Conservation (phyloP, 2,329 filamentous ascomycete species). For the Penicillium sp. region DNA sequence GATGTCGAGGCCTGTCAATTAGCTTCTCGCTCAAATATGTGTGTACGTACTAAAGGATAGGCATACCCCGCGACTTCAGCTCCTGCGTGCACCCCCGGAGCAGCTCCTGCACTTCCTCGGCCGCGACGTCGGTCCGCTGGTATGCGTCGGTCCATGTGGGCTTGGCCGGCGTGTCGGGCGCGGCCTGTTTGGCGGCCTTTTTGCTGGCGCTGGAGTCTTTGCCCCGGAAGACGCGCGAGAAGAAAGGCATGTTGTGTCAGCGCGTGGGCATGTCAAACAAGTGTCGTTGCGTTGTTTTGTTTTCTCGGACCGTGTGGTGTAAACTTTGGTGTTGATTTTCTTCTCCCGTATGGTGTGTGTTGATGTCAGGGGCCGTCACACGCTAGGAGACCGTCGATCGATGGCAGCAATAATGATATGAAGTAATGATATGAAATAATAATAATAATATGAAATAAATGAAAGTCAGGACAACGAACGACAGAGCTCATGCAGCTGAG, state of each 20-base stretch:
- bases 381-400: too few species aligned
- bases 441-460: too few species aligned
- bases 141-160: constrained; percentile 86
- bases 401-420: too few species aligned
- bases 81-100: constrained; percentile 81
- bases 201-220: constrained; percentile 68
- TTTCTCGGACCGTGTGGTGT: too few species aligned
- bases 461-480: too few species aligned
- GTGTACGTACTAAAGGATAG: background rate
- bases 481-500: too few species aligned
- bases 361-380: too few species aligned
- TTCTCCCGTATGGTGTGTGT: too few species aligned
- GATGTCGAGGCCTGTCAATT: constrained; percentile 69
- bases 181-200: constrained; percentile 50
- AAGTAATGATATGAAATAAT: too few species aligned
- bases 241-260: constrained; percentile 50
- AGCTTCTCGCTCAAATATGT: constrained; percentile 17
- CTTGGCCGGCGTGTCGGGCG: constrained; percentile 57
- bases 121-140: constrained; percentile 73
- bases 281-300: too few species aligned
- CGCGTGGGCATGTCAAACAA: too few species aligned
- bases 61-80: constrained; percentile 87
- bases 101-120: constrained; percentile 87
- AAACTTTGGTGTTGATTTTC: too few species aligned
- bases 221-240: constrained; percentile 65